Percentiles rank a stretch among this genome's conserved stretches.
These are phyloP conservation scores for Stephania yunnanensis DNA, from an alignment of 164 flowering plant genomes.

Conservation along the genomic window DNA sequence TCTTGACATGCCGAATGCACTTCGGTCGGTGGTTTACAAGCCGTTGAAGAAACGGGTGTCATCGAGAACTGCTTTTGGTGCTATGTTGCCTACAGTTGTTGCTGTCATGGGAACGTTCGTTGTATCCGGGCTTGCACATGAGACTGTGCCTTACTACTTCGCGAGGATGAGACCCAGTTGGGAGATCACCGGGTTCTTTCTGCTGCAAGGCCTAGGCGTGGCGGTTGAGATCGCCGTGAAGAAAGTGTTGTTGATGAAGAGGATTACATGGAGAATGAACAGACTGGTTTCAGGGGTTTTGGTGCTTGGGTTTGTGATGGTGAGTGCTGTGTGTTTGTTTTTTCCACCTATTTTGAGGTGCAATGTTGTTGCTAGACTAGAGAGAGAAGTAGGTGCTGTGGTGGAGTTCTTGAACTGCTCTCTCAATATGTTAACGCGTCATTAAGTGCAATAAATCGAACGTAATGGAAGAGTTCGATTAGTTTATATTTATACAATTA, in stretches of 20 bases:
- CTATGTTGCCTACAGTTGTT: conserved; percentile 19
- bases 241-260: conserved; percentile 5
- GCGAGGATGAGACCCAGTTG: conserved; percentile 23
- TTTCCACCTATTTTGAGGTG: not conserved
- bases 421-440: no score
- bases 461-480: no score
- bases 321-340: not conserved
- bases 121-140: conserved; percentile 40
- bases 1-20: not conserved
- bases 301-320: conserved; percentile 19
- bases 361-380: not conserved
- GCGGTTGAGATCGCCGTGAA: conserved; percentile 16
- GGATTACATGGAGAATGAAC: conserved; percentile 12
- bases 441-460: no score
- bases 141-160: conserved; percentile 28
- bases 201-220: conserved; percentile 23
- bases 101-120: conserved; percentile 24
- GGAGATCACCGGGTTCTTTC: conserved; percentile 27
- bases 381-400: not conserved
- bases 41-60: not conserved
- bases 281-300: conserved; percentile 6
- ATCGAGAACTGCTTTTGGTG: conserved; percentile 5
- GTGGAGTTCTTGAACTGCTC: not conserved
- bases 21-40: not conserved
- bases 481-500: no score